A percentile compares a stretch with the other conserved stretches of the same genome.
phyloP scores from a whole-genome alignment of 2,329 filamentous ascomycete genomes.

The Cladosporium sp. region DNA sequence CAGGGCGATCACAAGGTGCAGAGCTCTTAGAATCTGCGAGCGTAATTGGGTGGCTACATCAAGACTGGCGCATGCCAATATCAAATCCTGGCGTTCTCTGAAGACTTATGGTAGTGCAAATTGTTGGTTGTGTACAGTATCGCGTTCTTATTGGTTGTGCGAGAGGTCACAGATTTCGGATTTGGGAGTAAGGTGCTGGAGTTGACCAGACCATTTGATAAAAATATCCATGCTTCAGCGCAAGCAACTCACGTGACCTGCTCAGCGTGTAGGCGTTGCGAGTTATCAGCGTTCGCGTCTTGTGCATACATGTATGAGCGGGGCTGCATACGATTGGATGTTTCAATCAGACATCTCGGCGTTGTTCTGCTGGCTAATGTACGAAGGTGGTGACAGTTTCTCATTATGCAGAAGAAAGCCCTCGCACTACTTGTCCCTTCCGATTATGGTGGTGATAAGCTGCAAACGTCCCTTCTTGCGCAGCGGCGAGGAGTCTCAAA shows the following conservation, averaged over 20 bases:
- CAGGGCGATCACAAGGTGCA: constrained; percentile 85
- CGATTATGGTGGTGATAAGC: background rate
- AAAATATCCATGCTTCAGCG: background rate
- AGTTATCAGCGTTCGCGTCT: too few relatives aligned
- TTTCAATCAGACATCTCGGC: too few relatives aligned
- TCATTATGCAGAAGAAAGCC: background rate
- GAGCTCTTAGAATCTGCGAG: constrained; percentile 38
- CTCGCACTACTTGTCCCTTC: background rate
- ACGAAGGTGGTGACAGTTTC: too few relatives aligned
- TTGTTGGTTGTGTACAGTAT: background rate
- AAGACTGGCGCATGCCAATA: background rate
- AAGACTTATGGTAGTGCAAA: background rate
- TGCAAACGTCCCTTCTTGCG: background rate
- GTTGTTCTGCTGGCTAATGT: too few relatives aligned
- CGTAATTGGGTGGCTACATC: background rate
- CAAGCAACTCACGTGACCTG: too few relatives aligned
- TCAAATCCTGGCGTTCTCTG: background rate
- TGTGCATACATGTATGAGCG: too few relatives aligned
- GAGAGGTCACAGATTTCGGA: background rate
- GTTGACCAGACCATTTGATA: background rate
- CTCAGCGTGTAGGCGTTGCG: too few relatives aligned
- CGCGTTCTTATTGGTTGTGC: background rate
- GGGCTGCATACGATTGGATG: too few relatives aligned
- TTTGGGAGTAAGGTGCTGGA: background rate
- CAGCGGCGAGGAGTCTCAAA: background rate